A percentile compares a stretch with the other conserved stretches of the same genome.
Conservation (phyloP, 352 stramenopile genomes). For the Pythium utonaiense region DNA sequence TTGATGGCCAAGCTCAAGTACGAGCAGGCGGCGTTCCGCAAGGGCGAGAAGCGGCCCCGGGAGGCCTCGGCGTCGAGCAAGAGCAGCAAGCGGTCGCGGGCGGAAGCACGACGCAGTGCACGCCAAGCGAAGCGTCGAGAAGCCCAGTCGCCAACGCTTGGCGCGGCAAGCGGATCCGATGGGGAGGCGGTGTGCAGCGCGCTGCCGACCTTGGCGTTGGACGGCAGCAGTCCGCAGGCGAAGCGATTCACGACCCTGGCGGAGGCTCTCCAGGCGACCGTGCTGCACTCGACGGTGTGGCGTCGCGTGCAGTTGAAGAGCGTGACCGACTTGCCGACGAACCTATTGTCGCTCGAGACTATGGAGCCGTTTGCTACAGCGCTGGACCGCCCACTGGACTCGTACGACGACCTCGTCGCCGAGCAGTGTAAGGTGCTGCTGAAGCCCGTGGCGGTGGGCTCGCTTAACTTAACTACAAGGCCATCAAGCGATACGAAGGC, state of each 20-base stretch:
- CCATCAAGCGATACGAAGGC: slow-evolving; percentile 31
- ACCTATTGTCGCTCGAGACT: slow-evolving; percentile 30
- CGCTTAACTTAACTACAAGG: neutral
- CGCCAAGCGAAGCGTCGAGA: slow-evolving; percentile 44
- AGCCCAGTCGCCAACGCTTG: slow-evolving; percentile 28
- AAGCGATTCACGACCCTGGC: slow-evolving; percentile 28
- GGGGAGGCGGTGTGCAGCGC: neutral
- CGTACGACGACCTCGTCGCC: slow-evolving; percentile 33
- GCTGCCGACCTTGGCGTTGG: slow-evolving; percentile 11
- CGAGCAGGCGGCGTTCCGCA: slow-evolving; percentile 31
- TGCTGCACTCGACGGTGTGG: slow-evolving; percentile 66
- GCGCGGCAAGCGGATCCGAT: neutral
- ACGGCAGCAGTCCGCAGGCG: slow-evolving; percentile 16
- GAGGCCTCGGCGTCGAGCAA: neutral
- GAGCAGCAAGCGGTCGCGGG: slow-evolving; percentile 45
- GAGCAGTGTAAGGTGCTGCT: slow-evolving; percentile 18
- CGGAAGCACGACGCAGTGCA: slow-evolving; percentile 42
- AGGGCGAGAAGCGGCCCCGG: slow-evolving; percentile 31
- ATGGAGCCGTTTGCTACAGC: slow-evolving; percentile 31
- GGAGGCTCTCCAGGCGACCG: slow-evolving; percentile 39
- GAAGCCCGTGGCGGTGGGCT: neutral
- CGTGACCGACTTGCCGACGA: slow-evolving; percentile 21
- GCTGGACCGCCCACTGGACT: slow-evolving; percentile 38
- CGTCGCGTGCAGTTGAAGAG: slow-evolving; percentile 35
- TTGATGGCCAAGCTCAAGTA: slow-evolving; percentile 43